These are phyloP conservation scores for Coemansia sp. DNA, from an alignment of 192 early-diverging fungal genomes.

Conservation along the genomic window DNA sequence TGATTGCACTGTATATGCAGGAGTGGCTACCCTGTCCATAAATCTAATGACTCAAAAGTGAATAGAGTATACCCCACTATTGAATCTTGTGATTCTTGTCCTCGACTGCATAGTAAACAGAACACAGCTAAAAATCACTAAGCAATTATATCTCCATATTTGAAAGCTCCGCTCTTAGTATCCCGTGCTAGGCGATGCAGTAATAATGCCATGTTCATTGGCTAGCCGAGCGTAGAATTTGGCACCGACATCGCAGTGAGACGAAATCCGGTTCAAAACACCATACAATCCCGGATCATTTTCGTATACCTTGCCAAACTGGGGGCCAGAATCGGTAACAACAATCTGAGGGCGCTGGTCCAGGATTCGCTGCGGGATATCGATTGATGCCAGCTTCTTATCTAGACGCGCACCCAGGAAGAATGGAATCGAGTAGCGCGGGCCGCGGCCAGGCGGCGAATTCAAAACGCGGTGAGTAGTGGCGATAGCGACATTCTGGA, in stretches of 20 bases:
- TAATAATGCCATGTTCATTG: slow-evolving; percentile 11
- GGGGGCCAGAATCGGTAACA: slow-evolving; percentile 43
- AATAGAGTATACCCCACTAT: no score
- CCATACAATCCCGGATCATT: slow-evolving; percentile 16
- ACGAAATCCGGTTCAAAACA: slow-evolving; percentile 37
- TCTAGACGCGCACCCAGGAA: slow-evolving; percentile 59
- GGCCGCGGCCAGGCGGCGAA: slow-evolving; percentile 46
- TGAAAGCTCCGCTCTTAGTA: no score
- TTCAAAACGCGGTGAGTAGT: slow-evolving; percentile 65
- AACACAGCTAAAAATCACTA: no score
- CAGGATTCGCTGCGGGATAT: slow-evolving; percentile 25
- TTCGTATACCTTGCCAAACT: slow-evolving; percentile 16
- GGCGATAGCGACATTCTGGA: slow-evolving; percentile 55
- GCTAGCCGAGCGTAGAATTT: slow-evolving; percentile 24
- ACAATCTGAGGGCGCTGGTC: slow-evolving; percentile 11
- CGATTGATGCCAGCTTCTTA: slow-evolving; percentile 34
- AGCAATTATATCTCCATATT: no score
- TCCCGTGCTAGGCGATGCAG: neutral
- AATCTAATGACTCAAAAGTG: no score
- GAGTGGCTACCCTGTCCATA: no score
- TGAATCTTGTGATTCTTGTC: no score
- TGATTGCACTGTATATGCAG: no score
- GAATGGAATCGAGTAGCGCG: slow-evolving; percentile 61
- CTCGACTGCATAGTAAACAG: no score
- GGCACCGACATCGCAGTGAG: slow-evolving; percentile 30